phyloP scores from a whole-genome alignment of 2,329 filamentous ascomycete genomes.

The Calonectria ilicicola region DNA sequence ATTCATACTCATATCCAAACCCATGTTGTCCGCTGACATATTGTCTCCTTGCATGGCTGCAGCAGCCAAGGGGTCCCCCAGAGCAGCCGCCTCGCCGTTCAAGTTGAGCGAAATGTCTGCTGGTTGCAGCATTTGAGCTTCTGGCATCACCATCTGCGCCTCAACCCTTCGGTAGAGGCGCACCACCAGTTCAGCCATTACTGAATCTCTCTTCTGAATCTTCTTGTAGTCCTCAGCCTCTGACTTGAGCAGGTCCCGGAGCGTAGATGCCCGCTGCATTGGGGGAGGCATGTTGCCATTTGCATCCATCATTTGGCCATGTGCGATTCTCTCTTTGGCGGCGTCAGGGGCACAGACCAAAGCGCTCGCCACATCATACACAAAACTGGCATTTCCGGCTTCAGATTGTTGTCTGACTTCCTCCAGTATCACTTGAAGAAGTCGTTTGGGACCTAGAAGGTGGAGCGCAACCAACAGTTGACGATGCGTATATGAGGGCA shows the following conservation, averaged over 20 bases:
- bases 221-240: constrained; percentile 69
- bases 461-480: constrained; percentile 72
- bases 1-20: constrained; percentile 59
- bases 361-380: constrained; percentile 76
- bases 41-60: constrained; percentile 54
- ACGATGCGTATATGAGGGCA: constrained; percentile 78
- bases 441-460: constrained; percentile 70
- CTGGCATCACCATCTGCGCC: constrained; percentile 67
- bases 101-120: constrained; percentile 56
- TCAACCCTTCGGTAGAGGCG: constrained; percentile 74
- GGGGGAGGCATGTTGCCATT: constrained; percentile 50
- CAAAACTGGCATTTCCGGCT: constrained; percentile 68
- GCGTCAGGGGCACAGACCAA: constrained; percentile 77
- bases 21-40: constrained; percentile 54
- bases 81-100: constrained; percentile 50
- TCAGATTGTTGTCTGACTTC: constrained; percentile 75
- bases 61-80: constrained; percentile 58
- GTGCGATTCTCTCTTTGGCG: constrained; percentile 55
- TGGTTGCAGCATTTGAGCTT: constrained; percentile 56
- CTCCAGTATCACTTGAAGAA: constrained; percentile 73
- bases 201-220: constrained; percentile 67
- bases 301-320: constrained; percentile 47
- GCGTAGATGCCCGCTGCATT: constrained; percentile 63
- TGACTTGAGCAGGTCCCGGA: constrained; percentile 70
- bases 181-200: constrained; percentile 70